Percentiles rank a stretch among this genome's conserved stretches.
Evolutionary conservation across 805 yeast genomes (phyloP).

Genomic region (Yamadazyma ubonensis): DNA sequence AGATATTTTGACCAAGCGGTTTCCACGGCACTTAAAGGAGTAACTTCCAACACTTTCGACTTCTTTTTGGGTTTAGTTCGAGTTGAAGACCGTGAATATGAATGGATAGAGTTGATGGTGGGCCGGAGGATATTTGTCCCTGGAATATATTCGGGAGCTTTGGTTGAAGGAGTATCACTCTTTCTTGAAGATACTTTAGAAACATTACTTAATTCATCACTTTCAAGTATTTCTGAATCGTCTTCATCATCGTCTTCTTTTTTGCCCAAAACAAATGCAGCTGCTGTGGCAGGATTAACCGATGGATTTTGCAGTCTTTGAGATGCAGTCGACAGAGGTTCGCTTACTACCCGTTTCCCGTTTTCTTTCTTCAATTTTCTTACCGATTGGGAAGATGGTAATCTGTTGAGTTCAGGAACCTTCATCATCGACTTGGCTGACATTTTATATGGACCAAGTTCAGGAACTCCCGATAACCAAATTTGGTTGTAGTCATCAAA

Average conservation of each 20-base stretch:
- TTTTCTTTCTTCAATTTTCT: conserved; percentile 12
- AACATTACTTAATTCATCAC: conserved; percentile 23
- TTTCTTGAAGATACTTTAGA: conserved; percentile 22
- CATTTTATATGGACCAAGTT: conserved; percentile 67
- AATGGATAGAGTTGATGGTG: conserved; percentile 37
- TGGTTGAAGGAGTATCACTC: conserved; percentile 15
- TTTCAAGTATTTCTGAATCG: conserved; percentile 23
- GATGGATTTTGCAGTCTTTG: conserved; percentile 1
- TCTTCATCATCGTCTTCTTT: conserved; percentile 15
- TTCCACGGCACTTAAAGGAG: conserved; percentile 54
- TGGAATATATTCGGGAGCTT: conserved; percentile 46
- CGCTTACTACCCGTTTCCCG: conserved; percentile 15
- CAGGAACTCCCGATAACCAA: conserved; percentile 71
- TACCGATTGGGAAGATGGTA: conserved; percentile 13
- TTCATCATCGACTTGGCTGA: conserved; percentile 79
- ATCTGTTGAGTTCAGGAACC: conserved; percentile 44
- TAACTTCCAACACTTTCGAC: conserved; percentile 34
- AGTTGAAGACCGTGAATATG: conserved; percentile 21
- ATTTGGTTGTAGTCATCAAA: conserved; percentile 65
- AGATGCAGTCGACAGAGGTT: conserved; percentile 7
- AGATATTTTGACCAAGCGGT: conserved; percentile 58
- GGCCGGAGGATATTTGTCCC: conserved; percentile 61
- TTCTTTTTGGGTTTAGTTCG: conserved; percentile 17
- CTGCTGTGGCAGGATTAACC: conserved; percentile 39
- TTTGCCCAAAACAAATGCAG: conserved; percentile 39